Evolutionary conservation across 345 rosid genomes (phyloP).

Genomic region (Euclidium syriacum): DNA sequence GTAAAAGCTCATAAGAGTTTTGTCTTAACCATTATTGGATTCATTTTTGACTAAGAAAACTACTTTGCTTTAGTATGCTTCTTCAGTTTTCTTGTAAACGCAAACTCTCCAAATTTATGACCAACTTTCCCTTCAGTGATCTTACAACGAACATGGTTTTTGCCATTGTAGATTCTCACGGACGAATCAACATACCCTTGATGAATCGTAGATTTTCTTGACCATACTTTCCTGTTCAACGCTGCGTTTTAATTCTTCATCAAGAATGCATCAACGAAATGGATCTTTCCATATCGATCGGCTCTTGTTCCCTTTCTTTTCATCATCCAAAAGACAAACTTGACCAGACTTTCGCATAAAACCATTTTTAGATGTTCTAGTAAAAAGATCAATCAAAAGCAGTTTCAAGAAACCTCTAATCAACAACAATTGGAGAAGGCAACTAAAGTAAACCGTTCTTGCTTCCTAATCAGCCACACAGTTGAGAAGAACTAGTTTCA

Average conservation of each 20-base stretch:
- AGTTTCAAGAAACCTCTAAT: too few species aligned
- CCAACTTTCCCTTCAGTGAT: slow-evolving; percentile 47
- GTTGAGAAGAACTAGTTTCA: too few species aligned
- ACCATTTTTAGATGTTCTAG: too few species aligned
- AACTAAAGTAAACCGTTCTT: too few species aligned
- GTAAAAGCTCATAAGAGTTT: too few species aligned
- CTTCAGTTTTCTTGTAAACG: slow-evolving; percentile 34
- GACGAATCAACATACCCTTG: slow-evolving; percentile 39
- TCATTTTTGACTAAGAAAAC: too few species aligned
- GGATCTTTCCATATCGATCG: slow-evolving; percentile 47
- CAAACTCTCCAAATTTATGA: slow-evolving; percentile 50
- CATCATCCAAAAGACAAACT: slow-evolving; percentile 25
- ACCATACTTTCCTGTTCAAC: slow-evolving; percentile 44
- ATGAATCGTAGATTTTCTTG: slow-evolving; percentile 41
- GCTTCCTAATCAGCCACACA: too few species aligned
- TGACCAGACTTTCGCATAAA: slow-evolving; percentile 48
- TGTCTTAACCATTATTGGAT: too few species aligned
- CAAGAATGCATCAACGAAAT: slow-evolving; percentile 45
- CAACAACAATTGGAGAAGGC: too few species aligned
- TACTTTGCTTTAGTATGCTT: slow-evolving; percentile 28
- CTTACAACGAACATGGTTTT: slow-evolving; percentile 39
- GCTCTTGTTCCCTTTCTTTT: slow-evolving; percentile 18
- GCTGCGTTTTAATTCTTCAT: slow-evolving; percentile 33
- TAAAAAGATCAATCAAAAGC: too few species aligned
- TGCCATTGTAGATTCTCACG: slow-evolving; percentile 46